A percentile compares a stretch with the other conserved stretches of the same genome.
These are phyloP conservation scores for Gnetum montanum DNA, from an alignment of 75 land plant genomes.

Conservation along the genomic window DNA sequence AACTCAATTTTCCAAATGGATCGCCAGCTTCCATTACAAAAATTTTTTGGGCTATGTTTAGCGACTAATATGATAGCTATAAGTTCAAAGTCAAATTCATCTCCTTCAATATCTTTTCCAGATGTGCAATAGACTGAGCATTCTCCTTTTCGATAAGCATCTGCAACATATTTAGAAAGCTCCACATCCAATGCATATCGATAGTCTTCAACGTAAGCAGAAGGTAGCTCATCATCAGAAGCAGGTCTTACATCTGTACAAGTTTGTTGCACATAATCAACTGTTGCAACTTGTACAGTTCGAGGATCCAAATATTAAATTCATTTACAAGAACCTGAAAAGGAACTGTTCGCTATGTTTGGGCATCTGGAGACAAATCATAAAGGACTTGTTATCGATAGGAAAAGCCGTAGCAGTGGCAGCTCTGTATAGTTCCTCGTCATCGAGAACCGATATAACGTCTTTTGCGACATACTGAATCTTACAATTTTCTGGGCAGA, in stretches of 20 bases:
- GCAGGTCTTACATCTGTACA: slow-evolving; percentile 86
- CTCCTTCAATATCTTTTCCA: slow-evolving; percentile 74
- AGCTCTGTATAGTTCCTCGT: slow-evolving; percentile 47
- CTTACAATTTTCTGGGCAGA: slow-evolving; percentile 66
- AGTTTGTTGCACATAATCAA: slow-evolving; percentile 89
- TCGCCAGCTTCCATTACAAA: slow-evolving; percentile 94
- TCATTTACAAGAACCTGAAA: slow-evolving; percentile 71
- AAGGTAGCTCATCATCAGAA: slow-evolving; percentile 78
- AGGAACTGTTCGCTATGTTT: slow-evolving; percentile 44
- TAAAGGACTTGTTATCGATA: slow-evolving; percentile 62
- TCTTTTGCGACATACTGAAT: slow-evolving; percentile 91
- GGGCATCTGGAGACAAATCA: slow-evolving; percentile 73
- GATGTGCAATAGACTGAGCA: slow-evolving; percentile 76
- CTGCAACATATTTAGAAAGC: slow-evolving; percentile 68
- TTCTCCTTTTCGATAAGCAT: slow-evolving; percentile 82
- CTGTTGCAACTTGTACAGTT: slow-evolving; percentile 79
- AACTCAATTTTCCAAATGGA: slow-evolving; percentile 81
- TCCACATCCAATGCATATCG: slow-evolving; percentile 77
- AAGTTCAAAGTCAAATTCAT: slow-evolving; percentile 66
- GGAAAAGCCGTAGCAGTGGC: slow-evolving; percentile 85
- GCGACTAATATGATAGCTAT: slow-evolving; percentile 68
- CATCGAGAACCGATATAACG: slow-evolving; percentile 40
- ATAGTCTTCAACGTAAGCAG: slow-evolving; percentile 78
- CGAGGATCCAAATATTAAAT: slow-evolving; percentile 81
- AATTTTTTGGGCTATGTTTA: slow-evolving; percentile 86